Base-by-base conservation (phyloP, 1,139 yeast species). In the Kazachstania sp. region DNA sequence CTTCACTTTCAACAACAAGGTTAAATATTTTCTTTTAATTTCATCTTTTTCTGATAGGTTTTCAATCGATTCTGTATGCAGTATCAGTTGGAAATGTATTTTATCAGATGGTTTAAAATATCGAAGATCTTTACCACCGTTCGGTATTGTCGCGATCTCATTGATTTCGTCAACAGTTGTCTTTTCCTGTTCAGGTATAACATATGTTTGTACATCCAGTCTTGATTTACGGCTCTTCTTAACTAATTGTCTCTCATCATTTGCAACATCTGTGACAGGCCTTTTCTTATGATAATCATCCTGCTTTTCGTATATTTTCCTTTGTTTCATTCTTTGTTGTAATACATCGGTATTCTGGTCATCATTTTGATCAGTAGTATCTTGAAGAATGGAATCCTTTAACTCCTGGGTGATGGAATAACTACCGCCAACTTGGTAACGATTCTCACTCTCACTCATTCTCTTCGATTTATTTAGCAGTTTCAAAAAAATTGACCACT, bases 41-140 rank as follows among this genome's bases (percentile, higher is more conserved):
- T 71, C 66, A 52, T 83, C 90, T 6, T 76, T 80, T 1, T 69
- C 51, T 1, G 79, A 63, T 32, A 79, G 57, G 2, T 34, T 16
- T 5, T 61, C 68, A 8, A 63, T 63, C 1, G 64, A 56, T 37
- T 65, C 64, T 2, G 70, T 61, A 13, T 70, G 69, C 6, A 82
- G 66, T 16, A 86, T 71, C 51, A 77, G 75, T 0, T 85, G 83
- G 64, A 90, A 88, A 59, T 83, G 78, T 59, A 79, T 78, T 64
- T 75, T 70, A 61, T 90, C 97, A 45, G 81, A 79, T 38, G 79
- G 81, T 54, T 80, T 84, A 64, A 86, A 82, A 59, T 71, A 80
- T 56, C 79, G 81, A 12, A 87, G 63, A 42, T 79, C 83, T 39
- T 73, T 73, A 1, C 81, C 74, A 0, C 83, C 90, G 8, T 15